Base-by-base conservation (phyloP, 768 basidiomycete species). In the Boletus barrowsii region DNA sequence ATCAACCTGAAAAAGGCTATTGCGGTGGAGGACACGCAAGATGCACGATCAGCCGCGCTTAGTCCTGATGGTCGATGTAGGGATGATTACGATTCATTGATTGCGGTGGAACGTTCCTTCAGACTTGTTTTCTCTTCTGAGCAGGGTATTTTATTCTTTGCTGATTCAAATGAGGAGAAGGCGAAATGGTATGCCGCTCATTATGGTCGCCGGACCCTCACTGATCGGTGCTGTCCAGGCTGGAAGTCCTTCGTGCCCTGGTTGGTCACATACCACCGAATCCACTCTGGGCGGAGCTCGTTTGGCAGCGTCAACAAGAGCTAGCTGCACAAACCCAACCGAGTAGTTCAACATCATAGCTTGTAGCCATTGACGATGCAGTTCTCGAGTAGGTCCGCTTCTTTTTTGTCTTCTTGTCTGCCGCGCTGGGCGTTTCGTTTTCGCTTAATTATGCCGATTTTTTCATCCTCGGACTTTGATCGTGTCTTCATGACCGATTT, bases 211-310 rank as follows among this genome's bases (percentile, higher is more conserved):
- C 24, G 10, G 15, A 3, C 33, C 30, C 9, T 40, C 5, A 0
- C 20, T 60, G 35, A 65, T 15, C 35, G 17, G 47, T 46, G 32
- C 17, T 46, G 26, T 61, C 9, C 66, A 97, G 94, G 94, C 76
- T 97, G 58, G 84, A 90, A 60, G 86, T 95, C 8, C 77, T 97
- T 11, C 80, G 82, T 47, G 89, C 91, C 0, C 76, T 96, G 36
- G 84, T 96, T 55, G 93, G 93, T 9, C 87, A 84, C 54, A 93
- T 97, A 61, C 94, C 94, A 10, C 88, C 90, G 3, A 91, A 95
- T 68, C 92, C 92, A 3, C 74, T 97, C 13, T 97, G 94, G 94
- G 94, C 88, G 3, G 94, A 96, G 73, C 75, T 96, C 37, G 70
- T 93, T 39, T 92, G 90, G 90, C 88, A 93, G 68, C 81, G 85